Evolutionary conservation across 2,329 filamentous ascomycete genomes (phyloP), one percentile per base, ranked within the genome.

Genomic region (Scortechinia acanthostroma): DNA sequence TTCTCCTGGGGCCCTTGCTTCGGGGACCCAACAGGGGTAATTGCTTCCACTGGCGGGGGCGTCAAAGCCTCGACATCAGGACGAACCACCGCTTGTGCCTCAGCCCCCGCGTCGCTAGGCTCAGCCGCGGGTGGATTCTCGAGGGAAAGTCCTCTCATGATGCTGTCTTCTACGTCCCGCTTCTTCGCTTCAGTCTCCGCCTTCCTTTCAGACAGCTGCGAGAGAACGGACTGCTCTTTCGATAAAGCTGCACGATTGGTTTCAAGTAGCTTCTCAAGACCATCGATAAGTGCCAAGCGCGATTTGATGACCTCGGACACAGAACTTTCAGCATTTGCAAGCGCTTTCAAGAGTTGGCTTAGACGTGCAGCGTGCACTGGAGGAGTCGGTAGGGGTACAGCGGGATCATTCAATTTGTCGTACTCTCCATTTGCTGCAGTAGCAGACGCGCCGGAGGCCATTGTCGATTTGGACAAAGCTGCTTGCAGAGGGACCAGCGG

Each of bases 281-380:
- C 89, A 21, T 77, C 74, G 28, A 97, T 83, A 21, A 98, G 74
- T 6, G 80, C 77, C 51, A 80, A 78, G 14, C 93, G 83, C 2
- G 90, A 88, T 58, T 91, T 91, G 59, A 98, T 88, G 52, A 86
- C 88, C 55, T 95, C 89, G 2, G 87, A 83, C 1, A 97, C 86
- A 1, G 91, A 90, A 45, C 81, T 88, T 63, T 98, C 91, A 3
- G 93, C 93, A 51, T 80, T 88, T 17, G 89, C 88, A 16, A 98
- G 75, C 4, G 83, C 86, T 68, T 93, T 96, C 45, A 97, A 75
- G n/a, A 98, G 73, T 2, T 88, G 86, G 51, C 88, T 91, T 5
- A 98, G 77, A 21, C 89, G 85, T 14, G 91, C 91, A 2, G 93
- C 93, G 58, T 95, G 88, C 17, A 98, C 91, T 1, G 93, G 91